Base-by-base conservation (phyloP, 1,284 basidiomycete species). In the Butyriboletus appendiculatus region DNA sequence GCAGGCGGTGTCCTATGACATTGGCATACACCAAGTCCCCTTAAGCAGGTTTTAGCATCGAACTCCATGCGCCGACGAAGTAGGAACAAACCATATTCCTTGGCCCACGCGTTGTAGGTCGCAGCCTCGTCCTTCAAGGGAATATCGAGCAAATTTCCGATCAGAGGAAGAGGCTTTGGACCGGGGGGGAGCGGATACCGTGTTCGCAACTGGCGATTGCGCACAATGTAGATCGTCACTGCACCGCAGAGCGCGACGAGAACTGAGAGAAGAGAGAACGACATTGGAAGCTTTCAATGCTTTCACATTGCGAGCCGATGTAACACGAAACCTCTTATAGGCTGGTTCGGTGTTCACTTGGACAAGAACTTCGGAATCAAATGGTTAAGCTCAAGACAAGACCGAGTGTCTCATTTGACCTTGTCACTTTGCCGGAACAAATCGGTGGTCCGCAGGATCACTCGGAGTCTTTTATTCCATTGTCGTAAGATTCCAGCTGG, bases 21-120 rank as follows among this genome's bases (percentile, higher is more conserved):
- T 55, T 64, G 28, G 63, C 68, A 55, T 68, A 67, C 5, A 70
- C 65, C 45, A 69, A 47, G 43, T 71, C 68, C 8, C 67, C 66
- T 68, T 55, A 32, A 48, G 16, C 2, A 45, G 2, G n/a, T 3
- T 9, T 49, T 16, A 47, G 35, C 1, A 40, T 46, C 7, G n/a
- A 18, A 40, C 5, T 42, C 16, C 3, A 42, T 8, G 7, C 33
- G 32, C 37, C 12, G 12, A 50, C 2, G 20, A 42, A 43, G 12
- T 2, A n/a, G 33, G 20, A 32, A 57, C 55, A 12, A 52, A 72
- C 70, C 70, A 48, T 73, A 62, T 62, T 60, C 66, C 8, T 64
- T 64, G 37, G 65, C 69, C 70, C 70, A 70, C 22, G 59, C 45
- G 16, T 71, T 62, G 55, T 73, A 72, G 12, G 65, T 67, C 20